Evolutionary conservation across 2,329 filamentous ascomycete species (phyloP), one percentile per base, ranked within the genome.

Genomic region (Sporothrix euskadiensis): DNA sequence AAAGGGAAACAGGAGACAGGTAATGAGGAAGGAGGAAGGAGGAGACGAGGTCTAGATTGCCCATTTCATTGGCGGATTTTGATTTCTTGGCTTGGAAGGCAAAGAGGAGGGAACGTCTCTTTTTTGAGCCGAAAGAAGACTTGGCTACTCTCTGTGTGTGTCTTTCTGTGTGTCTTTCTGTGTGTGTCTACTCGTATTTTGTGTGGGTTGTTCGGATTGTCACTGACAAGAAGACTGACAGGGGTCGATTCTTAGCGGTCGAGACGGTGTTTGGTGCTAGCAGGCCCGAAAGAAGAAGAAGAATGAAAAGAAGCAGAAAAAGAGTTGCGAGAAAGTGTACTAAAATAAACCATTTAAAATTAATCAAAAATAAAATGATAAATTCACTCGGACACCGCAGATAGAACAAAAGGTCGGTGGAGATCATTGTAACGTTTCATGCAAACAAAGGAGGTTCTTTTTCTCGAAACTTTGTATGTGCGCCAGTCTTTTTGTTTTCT

Each of bases 361-460:
- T 14, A 54, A 26, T n/a, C 39, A 52, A 35, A 71, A 22, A 32
- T 35, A 14, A 71, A 71, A 52, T 19, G 3, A 5, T 9, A 66
- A 66, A 66, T 30, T 30, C n/a, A 12, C 22, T 22, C n/a, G 39
- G 7, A 10, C 39, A 30, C 61, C 44, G 19, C 9, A 26, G 19
- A 72, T 10, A 26, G 19, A 72, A 72, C 68, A 47, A 47, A 49
- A 26, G 54, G 71, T 41, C 30, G 41, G 71, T 69, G 71, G 63
- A 73, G 65, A 69, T 73, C 65, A 57, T 49, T 73, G 71, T 73
- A 73, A 73, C 71, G 71, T 73, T 73, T 41, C 71, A 73, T 73
- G 71, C 71, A 54, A 54, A 54, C 44, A 14, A 41, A 52, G 8
- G 19, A 44, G n/a, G 22, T 39, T 16, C 9, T 9, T 44, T 66